phyloP scores from a whole-genome alignment of 2,329 filamentous ascomycete genomes.

The Thyridium curvatum region DNA sequence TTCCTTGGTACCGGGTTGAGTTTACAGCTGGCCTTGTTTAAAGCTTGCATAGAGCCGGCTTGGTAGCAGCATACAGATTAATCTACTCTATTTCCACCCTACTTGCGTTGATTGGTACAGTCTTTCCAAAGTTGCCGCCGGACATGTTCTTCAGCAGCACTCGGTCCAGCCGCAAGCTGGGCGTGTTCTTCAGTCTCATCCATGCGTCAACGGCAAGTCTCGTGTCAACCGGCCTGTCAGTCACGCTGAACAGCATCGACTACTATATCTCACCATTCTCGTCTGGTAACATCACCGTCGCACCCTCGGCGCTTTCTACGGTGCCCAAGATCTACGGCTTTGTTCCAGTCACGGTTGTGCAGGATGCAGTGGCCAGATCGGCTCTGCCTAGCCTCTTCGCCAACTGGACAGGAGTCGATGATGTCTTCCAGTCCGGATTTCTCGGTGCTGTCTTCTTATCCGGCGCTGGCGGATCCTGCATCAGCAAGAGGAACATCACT shows the following conservation, averaged over 20 bases:
- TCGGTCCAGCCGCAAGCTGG: no score
- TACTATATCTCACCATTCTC: conserved; percentile 27
- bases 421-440: conserved; percentile 19
- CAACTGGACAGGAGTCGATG: conserved; percentile 21
- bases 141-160: no score
- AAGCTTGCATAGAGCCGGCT: no score
- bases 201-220: conserved; percentile 12
- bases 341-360: conserved; percentile 25
- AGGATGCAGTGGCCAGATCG: conserved; percentile 11
- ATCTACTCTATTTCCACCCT: no score
- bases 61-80: no score
- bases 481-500: conserved; percentile 8
- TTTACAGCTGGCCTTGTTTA: no score
- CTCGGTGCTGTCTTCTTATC: conserved; percentile 14
- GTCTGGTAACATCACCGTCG: conserved; percentile 16
- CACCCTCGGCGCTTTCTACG: conserved; percentile 6
- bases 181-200: neutral
- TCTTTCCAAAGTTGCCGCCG: no score
- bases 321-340: conserved; percentile 21
- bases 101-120: no score
- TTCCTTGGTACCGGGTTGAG: no score
- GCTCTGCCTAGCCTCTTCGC: conserved; percentile 16
- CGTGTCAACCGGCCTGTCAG: conserved; percentile 20
- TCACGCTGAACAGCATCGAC: conserved; percentile 20
- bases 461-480: conserved; percentile 7